Evolutionary conservation across 805 yeast species (phyloP).

Genomic region (Debaryomyces castellii): DNA sequence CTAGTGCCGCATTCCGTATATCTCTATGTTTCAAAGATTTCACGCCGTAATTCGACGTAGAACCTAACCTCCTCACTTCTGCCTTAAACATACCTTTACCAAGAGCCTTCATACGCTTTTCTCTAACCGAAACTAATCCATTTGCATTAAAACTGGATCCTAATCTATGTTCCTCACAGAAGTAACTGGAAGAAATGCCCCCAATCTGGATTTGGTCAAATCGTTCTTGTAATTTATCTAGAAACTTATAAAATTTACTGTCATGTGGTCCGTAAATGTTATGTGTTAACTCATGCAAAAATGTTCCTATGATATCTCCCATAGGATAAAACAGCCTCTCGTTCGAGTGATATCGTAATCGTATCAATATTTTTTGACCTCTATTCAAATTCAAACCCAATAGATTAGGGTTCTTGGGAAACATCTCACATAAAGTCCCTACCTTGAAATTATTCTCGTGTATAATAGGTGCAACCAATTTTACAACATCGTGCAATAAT

Average conservation of each 20-base stretch:
- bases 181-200: conserved; percentile 44
- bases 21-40: conserved; percentile 5
- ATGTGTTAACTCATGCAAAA: conserved; percentile 87
- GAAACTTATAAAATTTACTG: conserved; percentile 58
- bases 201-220: conserved; percentile 43
- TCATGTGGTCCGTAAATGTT: conserved; percentile 82
- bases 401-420: conserved; percentile 62
- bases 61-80: conserved; percentile 36
- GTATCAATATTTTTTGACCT: conserved; percentile 69
- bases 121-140: conserved; percentile 22
- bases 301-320: conserved; percentile 70
- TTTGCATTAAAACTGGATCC: conserved; percentile 33
- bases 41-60: neutral
- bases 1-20: conserved; percentile 46
- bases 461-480: conserved; percentile 76
- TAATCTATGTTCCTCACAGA: conserved; percentile 47
- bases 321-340: conserved; percentile 58
- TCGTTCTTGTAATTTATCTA: conserved; percentile 60
- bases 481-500: conserved; percentile 67
- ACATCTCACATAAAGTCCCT: conserved; percentile 73
- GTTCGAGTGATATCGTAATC: conserved; percentile 63
- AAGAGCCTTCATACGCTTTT: conserved; percentile 42
- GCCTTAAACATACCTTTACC: conserved; percentile 40
- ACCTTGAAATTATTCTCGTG: conserved; percentile 64
- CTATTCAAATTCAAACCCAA: conserved; percentile 81